These are phyloP conservation scores for Collariella sp. DNA, from an alignment of 495 filamentous ascomycete genomes.

Conservation along the genomic window DNA sequence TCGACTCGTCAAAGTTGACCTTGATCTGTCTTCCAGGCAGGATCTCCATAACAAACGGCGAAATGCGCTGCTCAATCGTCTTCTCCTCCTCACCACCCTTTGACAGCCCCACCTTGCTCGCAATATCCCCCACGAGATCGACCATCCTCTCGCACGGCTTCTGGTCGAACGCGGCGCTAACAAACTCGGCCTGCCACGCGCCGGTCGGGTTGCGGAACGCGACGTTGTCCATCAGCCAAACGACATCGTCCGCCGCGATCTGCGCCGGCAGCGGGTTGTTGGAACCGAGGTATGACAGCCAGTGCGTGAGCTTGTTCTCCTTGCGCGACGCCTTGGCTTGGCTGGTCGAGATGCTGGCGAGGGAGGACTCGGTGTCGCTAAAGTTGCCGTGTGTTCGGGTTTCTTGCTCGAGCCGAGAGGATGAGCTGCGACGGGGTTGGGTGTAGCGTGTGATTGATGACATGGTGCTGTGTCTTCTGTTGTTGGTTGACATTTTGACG, in stretches of 20 bases:
- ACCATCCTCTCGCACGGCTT: slow-evolving; percentile 56
- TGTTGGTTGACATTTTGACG: not conserved
- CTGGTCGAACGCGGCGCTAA: slow-evolving; percentile 69
- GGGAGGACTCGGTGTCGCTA: slow-evolving; percentile 32
- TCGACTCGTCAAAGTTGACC: slow-evolving; percentile 40
- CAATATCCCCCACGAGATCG: slow-evolving; percentile 59
- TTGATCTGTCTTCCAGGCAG: slow-evolving; percentile 58
- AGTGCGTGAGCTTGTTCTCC: slow-evolving; percentile 20
- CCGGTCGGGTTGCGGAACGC: slow-evolving; percentile 52
- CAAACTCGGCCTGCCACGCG: slow-evolving; percentile 70
- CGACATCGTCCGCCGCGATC: slow-evolving; percentile 46
- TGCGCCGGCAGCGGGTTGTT: slow-evolving; percentile 37
- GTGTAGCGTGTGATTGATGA: not conserved
- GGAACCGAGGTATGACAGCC: slow-evolving; percentile 41
- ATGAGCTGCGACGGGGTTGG: not conserved
- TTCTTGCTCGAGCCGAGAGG: slow-evolving; percentile 21
- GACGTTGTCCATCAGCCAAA: slow-evolving; percentile 90
- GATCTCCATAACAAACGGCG: slow-evolving; percentile 68
- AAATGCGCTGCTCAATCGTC: slow-evolving; percentile 60
- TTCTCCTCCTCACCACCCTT: slow-evolving; percentile 52
- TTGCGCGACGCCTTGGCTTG: slow-evolving; percentile 15
- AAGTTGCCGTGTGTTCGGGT: slow-evolving; percentile 38
- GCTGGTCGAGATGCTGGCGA: slow-evolving; percentile 20
- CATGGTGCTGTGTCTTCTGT: not conserved
- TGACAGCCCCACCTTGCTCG: slow-evolving; percentile 60